A percentile compares a stretch with the other conserved stretches of the same genome.
These are phyloP conservation scores for Colletotrichum zoysiae DNA, from an alignment of 2,329 filamentous ascomycete genomes.

Conservation along the genomic window DNA sequence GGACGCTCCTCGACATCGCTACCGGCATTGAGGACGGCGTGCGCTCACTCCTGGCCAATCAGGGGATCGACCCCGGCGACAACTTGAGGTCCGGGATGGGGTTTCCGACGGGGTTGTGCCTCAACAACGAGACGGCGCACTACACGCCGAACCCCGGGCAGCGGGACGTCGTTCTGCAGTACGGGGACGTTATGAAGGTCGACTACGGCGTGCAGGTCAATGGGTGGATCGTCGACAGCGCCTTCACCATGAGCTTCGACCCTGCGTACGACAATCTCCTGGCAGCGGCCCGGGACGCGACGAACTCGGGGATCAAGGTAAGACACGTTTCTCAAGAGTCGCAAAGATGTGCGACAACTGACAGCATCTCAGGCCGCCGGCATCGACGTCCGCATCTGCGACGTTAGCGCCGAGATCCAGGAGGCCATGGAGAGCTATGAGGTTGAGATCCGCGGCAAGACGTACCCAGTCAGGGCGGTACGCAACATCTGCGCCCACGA, in stretches of 20 bases:
- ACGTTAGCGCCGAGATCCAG: slow-evolving; percentile 87
- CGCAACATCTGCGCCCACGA: slow-evolving; percentile 91
- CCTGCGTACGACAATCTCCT: slow-evolving; percentile 81
- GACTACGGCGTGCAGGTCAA: slow-evolving; percentile 87
- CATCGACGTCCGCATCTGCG: slow-evolving; percentile 89
- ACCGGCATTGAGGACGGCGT: slow-evolving; percentile 90
- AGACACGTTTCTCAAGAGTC: not conserved
- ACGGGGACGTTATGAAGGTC: slow-evolving; percentile 84
- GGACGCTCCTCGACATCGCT: slow-evolving; percentile 84
- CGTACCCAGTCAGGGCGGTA: slow-evolving; percentile 85
- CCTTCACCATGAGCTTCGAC: slow-evolving; percentile 84
- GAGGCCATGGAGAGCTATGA: slow-evolving; percentile 96
- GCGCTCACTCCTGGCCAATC: slow-evolving; percentile 80
- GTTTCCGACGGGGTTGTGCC: slow-evolving; percentile 85
- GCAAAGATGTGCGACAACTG: not conserved
- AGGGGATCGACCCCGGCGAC: slow-evolving; percentile 82
- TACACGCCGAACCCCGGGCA: slow-evolving; percentile 91
- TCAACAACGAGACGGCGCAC: slow-evolving; percentile 89
- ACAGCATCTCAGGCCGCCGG: slow-evolving; percentile 65
- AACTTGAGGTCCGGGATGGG: slow-evolving; percentile 84
- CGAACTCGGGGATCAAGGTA: slow-evolving; percentile 83
- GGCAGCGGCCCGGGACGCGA: slow-evolving; percentile 79
- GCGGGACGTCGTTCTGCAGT: slow-evolving; percentile 75
- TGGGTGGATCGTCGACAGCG: slow-evolving; percentile 84
- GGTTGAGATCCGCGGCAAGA: slow-evolving; percentile 83